phyloP scores from a whole-genome alignment of 345 rosid genomes.

The Anastatica hierochuntica region DNA sequence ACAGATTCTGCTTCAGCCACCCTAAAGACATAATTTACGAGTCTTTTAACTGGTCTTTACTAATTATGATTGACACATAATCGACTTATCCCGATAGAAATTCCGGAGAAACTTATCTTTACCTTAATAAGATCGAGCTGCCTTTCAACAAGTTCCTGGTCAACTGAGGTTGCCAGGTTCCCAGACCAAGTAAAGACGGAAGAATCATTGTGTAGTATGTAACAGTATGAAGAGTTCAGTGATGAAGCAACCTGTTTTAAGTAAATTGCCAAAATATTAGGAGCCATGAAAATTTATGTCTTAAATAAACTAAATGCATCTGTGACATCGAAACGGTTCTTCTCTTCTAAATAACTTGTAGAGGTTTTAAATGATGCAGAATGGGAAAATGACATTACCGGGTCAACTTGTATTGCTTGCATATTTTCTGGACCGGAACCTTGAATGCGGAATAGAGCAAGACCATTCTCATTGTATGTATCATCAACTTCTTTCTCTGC shows the following conservation, averaged over 20 bases:
- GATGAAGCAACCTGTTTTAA: slow-evolving; percentile 70
- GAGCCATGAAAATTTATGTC: neutral
- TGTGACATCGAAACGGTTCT: too few relatives aligned
- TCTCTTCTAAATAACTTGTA: too few relatives aligned
- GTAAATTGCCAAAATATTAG: neutral
- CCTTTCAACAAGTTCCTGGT: slow-evolving; percentile 83
- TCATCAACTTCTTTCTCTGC: slow-evolving; percentile 69
- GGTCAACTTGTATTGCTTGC: slow-evolving; percentile 98
- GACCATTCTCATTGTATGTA: slow-evolving; percentile 65
- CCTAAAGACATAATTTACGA: too few relatives aligned
- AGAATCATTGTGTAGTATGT: slow-evolving; percentile 74
- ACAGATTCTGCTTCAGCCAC: neutral
- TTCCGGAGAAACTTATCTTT: neutral
- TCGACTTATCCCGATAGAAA: neutral
- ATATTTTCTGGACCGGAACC: slow-evolving; percentile 97
- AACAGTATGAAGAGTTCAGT: slow-evolving; percentile 85
- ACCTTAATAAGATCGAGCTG: slow-evolving; percentile 97
- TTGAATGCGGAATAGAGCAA: slow-evolving; percentile 85
- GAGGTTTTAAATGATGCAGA: too few relatives aligned
- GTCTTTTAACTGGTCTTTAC: too few relatives aligned
- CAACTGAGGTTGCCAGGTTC: slow-evolving; percentile 59
- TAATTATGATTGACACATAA: neutral
- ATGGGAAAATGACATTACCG: too few relatives aligned
- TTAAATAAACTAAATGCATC: too few relatives aligned
- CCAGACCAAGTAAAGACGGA: slow-evolving; percentile 88